phyloP scores from a whole-genome alignment of 208 protist species.

The Vickermania ingenoplastis region DNA sequence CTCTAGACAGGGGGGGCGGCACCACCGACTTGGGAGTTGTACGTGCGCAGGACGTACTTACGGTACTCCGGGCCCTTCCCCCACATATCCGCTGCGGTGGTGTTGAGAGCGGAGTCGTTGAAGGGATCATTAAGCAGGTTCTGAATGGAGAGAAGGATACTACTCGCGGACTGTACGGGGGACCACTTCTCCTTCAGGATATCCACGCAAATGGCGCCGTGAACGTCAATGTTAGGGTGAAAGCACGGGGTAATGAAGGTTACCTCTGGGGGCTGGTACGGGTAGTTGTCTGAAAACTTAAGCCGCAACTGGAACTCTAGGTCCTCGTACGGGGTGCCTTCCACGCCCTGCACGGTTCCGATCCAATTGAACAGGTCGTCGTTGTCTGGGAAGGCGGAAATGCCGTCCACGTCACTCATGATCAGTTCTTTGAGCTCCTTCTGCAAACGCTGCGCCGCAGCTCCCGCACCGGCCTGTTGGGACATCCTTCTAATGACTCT shows the following conservation, averaged over 20 bases:
- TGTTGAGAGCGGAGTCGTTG: constrained; percentile 94
- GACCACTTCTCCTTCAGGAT: constrained; percentile 97
- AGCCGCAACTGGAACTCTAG: constrained; percentile 89
- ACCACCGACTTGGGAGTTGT: too few species aligned
- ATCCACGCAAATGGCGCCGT: constrained; percentile 94
- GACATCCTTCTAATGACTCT: constrained; percentile 1
- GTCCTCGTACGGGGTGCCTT: constrained; percentile 86
- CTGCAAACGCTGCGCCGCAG: constrained; percentile 76
- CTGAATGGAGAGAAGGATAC: constrained; percentile 94
- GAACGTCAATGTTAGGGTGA: constrained; percentile 93
- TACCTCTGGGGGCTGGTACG: constrained; percentile 89
- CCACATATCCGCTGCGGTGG: constrained; percentile 90
- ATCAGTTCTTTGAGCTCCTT: constrained; percentile 93
- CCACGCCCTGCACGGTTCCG: constrained; percentile 76
- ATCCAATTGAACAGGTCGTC: constrained; percentile 93
- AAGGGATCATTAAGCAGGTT: constrained; percentile 93
- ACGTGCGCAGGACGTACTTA: constrained; percentile 40
- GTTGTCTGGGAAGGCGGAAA: constrained; percentile 92
- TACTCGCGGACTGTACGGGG: constrained; percentile 90
- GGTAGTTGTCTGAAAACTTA: constrained; percentile 91
- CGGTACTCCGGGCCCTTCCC: constrained; percentile 55
- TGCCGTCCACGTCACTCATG: constrained; percentile 73
- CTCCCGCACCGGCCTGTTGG: constrained; percentile 13
- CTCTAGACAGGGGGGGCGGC: too few species aligned
- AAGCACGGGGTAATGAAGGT: constrained; percentile 92